Conservation (phyloP, 352 stramenopile genomes). For the Globisporangium emineosum region DNA sequence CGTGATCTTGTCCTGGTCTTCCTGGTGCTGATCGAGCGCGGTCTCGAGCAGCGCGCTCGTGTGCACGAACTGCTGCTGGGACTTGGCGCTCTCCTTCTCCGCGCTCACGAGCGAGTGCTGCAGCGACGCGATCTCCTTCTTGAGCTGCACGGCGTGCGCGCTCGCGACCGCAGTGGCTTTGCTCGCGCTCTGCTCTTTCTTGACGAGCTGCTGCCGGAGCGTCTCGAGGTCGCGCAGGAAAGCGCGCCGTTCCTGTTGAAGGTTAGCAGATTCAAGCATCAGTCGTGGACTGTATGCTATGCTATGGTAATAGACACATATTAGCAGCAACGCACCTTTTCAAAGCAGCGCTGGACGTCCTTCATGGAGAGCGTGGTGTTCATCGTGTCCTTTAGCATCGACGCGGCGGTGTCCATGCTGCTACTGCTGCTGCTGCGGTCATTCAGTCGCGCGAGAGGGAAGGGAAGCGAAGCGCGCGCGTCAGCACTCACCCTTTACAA, state of each 20-base stretch:
- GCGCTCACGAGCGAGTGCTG: conserved; percentile 36
- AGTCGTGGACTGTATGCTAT: not conserved
- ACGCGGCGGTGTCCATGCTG: conserved; percentile 13
- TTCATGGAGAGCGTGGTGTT: conserved; percentile 57
- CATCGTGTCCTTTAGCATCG: conserved; percentile 11
- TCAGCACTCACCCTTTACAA: too few relatives aligned
- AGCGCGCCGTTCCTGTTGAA: conserved; percentile 48
- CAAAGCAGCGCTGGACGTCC: conserved; percentile 70
- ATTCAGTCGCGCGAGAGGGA: not conserved
- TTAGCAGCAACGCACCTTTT: conserved; percentile 41
- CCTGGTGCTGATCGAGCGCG: conserved; percentile 70
- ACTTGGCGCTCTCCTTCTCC: conserved; percentile 46
- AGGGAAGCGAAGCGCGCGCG: not conserved
- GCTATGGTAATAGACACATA: not conserved
- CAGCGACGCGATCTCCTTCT: conserved; percentile 68
- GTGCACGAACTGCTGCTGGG: conserved; percentile 57
- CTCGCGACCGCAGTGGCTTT: conserved; percentile 53
- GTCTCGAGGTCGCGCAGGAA: conserved; percentile 72
- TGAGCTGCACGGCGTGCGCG: conserved; percentile 66
- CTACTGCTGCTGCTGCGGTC: not conserved
- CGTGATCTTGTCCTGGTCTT: conserved; percentile 49
- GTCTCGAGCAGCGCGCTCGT: conserved; percentile 71
- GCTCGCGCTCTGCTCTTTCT: conserved; percentile 58
- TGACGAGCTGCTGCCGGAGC: conserved; percentile 69
- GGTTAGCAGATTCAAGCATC: too few relatives aligned